Percentiles rank a stretch among this genome's conserved stretches.
Conservation (phyloP, 495 filamentous ascomycete genomes). For the Neurospora sp. region DNA sequence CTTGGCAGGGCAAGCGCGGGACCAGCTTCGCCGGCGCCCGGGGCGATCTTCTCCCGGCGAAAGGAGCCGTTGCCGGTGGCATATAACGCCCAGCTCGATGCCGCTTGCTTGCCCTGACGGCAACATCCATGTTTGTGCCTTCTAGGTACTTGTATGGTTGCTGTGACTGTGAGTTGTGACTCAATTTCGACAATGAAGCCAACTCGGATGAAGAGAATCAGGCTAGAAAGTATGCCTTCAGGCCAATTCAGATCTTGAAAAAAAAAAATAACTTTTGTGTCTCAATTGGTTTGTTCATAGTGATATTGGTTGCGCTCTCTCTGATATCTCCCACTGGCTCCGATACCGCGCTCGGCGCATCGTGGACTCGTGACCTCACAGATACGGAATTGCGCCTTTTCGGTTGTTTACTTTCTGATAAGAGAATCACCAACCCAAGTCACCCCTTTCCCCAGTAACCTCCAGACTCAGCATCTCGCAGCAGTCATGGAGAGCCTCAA, state of each 20-base stretch:
- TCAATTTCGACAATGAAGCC: neutral
- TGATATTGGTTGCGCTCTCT: neutral
- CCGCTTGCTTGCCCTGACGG: neutral
- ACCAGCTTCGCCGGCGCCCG: neutral
- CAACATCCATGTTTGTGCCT: neutral
- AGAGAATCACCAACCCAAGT: neutral
- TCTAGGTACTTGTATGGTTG: neutral
- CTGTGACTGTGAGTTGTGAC: neutral
- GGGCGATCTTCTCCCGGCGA: neutral
- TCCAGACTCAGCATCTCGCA: neutral
- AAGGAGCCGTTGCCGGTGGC: neutral
- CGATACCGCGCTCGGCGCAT: neutral
- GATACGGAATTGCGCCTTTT: neutral
- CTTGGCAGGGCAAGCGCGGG: neutral
- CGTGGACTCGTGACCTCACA: neutral
- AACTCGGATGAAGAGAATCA: neutral
- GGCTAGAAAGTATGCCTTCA: neutral
- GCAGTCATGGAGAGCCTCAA: constrained; percentile 17
- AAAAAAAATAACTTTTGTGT: neutral
- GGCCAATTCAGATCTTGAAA: neutral
- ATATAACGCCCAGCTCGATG: neutral
- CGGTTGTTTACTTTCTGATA: neutral
- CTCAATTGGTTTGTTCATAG: neutral
- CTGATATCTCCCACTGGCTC: neutral
- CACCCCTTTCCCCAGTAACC: neutral